Base-by-base conservation (phyloP, 805 yeast species). In the Candida endomychidarum region DNA sequence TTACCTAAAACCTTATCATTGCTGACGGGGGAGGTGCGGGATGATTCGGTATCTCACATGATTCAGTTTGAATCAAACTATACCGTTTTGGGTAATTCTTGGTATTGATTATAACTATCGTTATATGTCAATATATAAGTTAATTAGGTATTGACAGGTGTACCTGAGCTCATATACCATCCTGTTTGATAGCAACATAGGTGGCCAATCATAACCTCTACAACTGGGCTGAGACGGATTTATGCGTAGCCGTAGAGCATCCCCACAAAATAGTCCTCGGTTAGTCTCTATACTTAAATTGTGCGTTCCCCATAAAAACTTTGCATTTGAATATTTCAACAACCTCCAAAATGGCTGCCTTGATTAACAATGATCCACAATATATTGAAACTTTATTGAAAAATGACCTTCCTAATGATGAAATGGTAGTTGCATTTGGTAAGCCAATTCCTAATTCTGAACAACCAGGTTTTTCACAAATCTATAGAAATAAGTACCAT, bases 401-500 rank as follows among this genome's bases (percentile, higher is more conserved):
- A 2, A 8, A 21, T 2, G 10, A 26, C 10, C 10, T 31, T 3
- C 36, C 39, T 5, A 26, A 33, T 3, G 31, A 29, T 19, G 46
- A 42, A 15, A 9, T 38, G 8, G 29, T 11, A 2, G 11, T 35
- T 12, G 32, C 41, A 10, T 16, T 21, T 21, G 46, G 42, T 7
- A 40, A 38, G 11, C 40, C 47, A 10, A 2, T 54, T 8, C 54
- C 56, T 0, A 51, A 56, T 12, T 35, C 57, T 27, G 47, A 28
- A 23, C 38, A 38, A 11, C 48, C 49, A 1, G 70, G 67, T 1
- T 54, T 31, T 41, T 59, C 67, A 2, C 47, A 55, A 3, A 53
- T 65, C 28, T 66, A 60, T 51, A 49, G 70, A 31, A 63, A 59
- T 46, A 38, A 16, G 1, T 40, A 16, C 26, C 28, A 54, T n/a